Percentiles rank a stretch among this genome's conserved stretches.
Conservation (phyloP, 495 filamentous ascomycete genomes). For the Podospora pseudocomata region DNA sequence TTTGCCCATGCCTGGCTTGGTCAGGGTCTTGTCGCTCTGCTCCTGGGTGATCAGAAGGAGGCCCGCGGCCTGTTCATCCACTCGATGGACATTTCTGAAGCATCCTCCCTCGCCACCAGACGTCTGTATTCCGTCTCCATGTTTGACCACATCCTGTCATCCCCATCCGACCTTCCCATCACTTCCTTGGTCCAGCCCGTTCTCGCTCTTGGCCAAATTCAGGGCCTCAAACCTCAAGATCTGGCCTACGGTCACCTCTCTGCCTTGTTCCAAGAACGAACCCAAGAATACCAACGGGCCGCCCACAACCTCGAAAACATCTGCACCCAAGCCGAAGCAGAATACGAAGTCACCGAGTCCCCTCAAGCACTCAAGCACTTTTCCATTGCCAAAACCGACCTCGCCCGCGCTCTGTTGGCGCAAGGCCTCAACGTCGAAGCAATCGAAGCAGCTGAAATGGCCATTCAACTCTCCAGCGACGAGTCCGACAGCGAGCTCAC, state of each 20-base stretch:
- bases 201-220: slow-evolving; percentile 82
- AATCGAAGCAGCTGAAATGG: slow-evolving; percentile 66
- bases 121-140: slow-evolving; percentile 70
- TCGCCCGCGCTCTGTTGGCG: slow-evolving; percentile 74
- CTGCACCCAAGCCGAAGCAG: slow-evolving; percentile 65
- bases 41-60: slow-evolving; percentile 68
- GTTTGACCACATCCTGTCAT: slow-evolving; percentile 70
- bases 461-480: slow-evolving; percentile 67
- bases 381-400: slow-evolving; percentile 81
- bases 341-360: slow-evolving; percentile 81
- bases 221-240: slow-evolving; percentile 61
- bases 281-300: slow-evolving; percentile 62
- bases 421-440: slow-evolving; percentile 59
- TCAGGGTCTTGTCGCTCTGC: slow-evolving; percentile 77
- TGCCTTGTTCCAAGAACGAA: slow-evolving; percentile 76
- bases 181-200: slow-evolving; percentile 62
- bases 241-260: slow-evolving; percentile 71
- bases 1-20: slow-evolving; percentile 91
- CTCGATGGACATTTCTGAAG: slow-evolving; percentile 85
- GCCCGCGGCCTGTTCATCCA: slow-evolving; percentile 87
- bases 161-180: slow-evolving; percentile 54
- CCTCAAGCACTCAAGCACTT: slow-evolving; percentile 65
- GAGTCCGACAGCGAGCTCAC: slow-evolving; percentile 55
- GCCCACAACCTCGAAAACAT: slow-evolving; percentile 59
- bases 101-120: slow-evolving; percentile 65